Conservation (phyloP, 208 protist species). For the Acanthamoeba castellanii region DNA sequence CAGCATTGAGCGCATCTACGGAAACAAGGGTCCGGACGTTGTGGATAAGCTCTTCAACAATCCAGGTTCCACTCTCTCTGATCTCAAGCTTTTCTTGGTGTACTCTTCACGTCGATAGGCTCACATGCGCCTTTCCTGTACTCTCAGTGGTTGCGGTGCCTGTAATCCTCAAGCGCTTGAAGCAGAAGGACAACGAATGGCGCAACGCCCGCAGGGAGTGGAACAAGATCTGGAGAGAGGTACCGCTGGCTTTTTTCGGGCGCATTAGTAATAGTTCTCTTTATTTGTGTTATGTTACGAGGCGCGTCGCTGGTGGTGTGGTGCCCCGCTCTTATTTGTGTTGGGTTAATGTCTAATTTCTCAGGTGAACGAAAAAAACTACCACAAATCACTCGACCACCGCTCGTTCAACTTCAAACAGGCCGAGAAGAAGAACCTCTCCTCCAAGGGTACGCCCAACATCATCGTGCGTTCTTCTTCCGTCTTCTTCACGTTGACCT, state of each 20-base stretch:
- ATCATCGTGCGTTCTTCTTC: constrained; percentile 48
- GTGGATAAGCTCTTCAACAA: constrained; percentile 74
- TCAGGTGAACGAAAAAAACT: constrained; percentile 88
- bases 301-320: background rate
- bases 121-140: background rate
- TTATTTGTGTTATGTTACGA: background rate
- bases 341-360: constrained; percentile 7
- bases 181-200: constrained; percentile 91
- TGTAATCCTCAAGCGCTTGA: constrained; percentile 89
- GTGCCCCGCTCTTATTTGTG: background rate
- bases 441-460: constrained; percentile 77
- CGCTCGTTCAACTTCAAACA: constrained; percentile 88
- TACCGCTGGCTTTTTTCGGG: constrained; percentile 53
- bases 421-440: constrained; percentile 87
- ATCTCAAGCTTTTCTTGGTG: background rate
- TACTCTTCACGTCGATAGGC: no score
- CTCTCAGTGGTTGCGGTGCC: constrained; percentile 81
- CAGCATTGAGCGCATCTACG: constrained; percentile 89
- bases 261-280: background rate
- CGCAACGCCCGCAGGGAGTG: constrained; percentile 85
- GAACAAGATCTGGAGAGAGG: constrained; percentile 90
- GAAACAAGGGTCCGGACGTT: constrained; percentile 83
- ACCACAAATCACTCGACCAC: constrained; percentile 88
- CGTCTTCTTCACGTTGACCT: background rate
- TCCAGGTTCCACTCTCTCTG: background rate